Evolutionary conservation across 1,139 yeast species (phyloP), one percentile per base, ranked within the genome.

Genomic region (Zygotorulaspora mrakii): DNA sequence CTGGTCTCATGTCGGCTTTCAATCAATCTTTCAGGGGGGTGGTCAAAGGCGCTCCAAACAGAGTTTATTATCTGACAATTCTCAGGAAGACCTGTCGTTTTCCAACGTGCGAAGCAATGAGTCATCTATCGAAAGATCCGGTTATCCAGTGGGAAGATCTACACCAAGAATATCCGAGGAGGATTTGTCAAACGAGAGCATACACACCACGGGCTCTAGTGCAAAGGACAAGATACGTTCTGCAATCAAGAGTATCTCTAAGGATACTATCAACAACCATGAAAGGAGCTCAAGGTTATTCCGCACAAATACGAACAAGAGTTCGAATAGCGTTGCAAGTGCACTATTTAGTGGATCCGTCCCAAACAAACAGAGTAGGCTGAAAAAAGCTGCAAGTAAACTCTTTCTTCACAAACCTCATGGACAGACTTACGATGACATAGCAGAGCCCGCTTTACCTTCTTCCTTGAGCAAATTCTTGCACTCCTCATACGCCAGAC

Each of bases 1-100:
- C 23, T 49, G 62, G 50, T 54, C 64, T 2, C 55, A 52, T 23
- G 61, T 61, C n/a, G 65, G 64, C 2, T 60, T 61, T 31, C 64
- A 58, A 33, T 61, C 65, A 1, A 59, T 61, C 12, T 56, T 55
- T 18, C 54, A 54, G 32, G 47, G 45, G 29, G 39, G 48, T 10
- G 45, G 46, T 22, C 39, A 40, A 31, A 42, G 43, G 30, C 37
- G 47, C 35, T 48, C 52, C 10, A 47, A 47, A 35, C 42, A 46
- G 28, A 46, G 48, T 20, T 33, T 46, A 14, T 28, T 35, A 28
- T 37, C 47, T 6, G 27, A 24, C 12, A 30, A 31, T 16, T 42
- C 46, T 7, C 35, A 27, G n/a, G 46, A 42, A 13, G 33, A 35
- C 18, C 23, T 35, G 9, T 36, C 39, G 13, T 13, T 36, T 11